A percentile compares a stretch with the other conserved stretches of the same genome.
These are phyloP conservation scores for Neonectria magnoliae DNA, from an alignment of 2,329 filamentous ascomycete species.

Conservation along the genomic window DNA sequence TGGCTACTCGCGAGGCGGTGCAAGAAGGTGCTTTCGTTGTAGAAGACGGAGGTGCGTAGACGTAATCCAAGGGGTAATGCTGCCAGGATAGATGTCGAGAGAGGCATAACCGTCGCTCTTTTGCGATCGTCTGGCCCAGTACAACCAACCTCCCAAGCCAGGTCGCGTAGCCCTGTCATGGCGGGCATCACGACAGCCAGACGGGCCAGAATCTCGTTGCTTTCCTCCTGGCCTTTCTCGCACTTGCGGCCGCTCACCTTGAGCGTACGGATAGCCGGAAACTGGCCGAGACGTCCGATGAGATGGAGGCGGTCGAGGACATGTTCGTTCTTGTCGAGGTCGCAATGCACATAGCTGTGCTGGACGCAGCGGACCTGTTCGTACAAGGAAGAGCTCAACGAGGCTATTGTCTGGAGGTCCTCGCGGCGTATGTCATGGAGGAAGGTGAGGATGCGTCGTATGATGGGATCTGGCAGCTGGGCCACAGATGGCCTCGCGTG, in stretches of 20 bases:
- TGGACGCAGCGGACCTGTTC: slow-evolving; percentile 15
- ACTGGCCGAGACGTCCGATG: slow-evolving; percentile 13
- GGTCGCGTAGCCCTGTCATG: slow-evolving; percentile 16
- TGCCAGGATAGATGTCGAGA: slow-evolving; percentile 11
- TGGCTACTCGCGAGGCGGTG: neutral
- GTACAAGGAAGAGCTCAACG: slow-evolving; percentile 5
- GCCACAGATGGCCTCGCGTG: slow-evolving; percentile 5
- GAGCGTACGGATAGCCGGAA: slow-evolving; percentile 14
- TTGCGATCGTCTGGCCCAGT: neutral
- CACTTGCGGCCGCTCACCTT: slow-evolving; percentile 1
- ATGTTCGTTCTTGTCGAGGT: slow-evolving; percentile 14
- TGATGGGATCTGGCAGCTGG: slow-evolving; percentile 13
- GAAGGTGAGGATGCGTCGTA: slow-evolving; percentile 13
- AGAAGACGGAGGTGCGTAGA: slow-evolving; percentile 16
- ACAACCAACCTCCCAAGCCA: slow-evolving; percentile 17
- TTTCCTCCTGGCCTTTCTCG: neutral
- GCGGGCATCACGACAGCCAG: neutral
- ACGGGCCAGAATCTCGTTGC: slow-evolving; percentile 2
- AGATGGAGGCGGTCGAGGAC: slow-evolving; percentile 10
- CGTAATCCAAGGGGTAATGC: neutral
- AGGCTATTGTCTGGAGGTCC: neutral
- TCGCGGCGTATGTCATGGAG: neutral
- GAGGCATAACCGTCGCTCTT: neutral
- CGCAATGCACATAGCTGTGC: slow-evolving; percentile 8
- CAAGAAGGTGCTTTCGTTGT: slow-evolving; percentile 3